A percentile compares a stretch with the other conserved stretches of the same genome.
phyloP scores from a whole-genome alignment of 1,284 basidiomycete species.

The Cutaneotrichosporon sp. region DNA sequence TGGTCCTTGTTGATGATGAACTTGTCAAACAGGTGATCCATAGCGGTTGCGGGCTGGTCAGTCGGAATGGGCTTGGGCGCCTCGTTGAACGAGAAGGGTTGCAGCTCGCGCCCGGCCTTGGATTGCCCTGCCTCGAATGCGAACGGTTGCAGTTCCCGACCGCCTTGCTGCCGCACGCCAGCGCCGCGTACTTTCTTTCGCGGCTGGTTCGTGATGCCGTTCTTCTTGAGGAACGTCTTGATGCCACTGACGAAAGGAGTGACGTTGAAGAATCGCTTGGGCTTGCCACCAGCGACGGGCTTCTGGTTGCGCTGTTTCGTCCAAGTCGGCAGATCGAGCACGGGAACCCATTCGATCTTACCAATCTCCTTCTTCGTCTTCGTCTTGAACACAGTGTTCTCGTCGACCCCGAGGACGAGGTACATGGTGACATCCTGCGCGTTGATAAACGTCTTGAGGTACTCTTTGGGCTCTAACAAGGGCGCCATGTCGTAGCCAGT shows the following conservation, averaged over 20 bases:
- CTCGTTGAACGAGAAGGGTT: constrained; percentile 42
- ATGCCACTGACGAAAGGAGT: constrained; percentile 81
- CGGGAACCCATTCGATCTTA: constrained; percentile 94
- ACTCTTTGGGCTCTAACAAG: constrained; percentile 67
- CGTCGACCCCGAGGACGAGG: constrained; percentile 85
- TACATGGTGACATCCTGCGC: constrained; percentile 88
- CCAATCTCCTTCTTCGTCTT: constrained; percentile 98
- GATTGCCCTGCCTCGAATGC: constrained; percentile 29
- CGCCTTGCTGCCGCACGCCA: constrained; percentile 6
- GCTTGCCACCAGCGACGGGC: constrained; percentile 38
- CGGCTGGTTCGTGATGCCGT: constrained; percentile 32
- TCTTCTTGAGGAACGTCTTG: constrained; percentile 41
- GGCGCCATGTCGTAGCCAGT: constrained; percentile 83
- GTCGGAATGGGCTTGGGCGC: background rate
- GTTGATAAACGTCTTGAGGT: constrained; percentile 82
- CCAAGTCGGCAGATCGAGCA: constrained; percentile 91
- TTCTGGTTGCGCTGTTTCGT: constrained; percentile 64
- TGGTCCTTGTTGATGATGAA: constrained; percentile 46
- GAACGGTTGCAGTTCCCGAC: constrained; percentile 41
- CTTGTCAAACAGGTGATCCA: constrained; percentile 43
- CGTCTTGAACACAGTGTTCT: constrained; percentile 86
- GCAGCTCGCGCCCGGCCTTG: constrained; percentile 29
- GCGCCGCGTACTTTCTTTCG: background rate
- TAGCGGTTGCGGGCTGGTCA: constrained; percentile 24
- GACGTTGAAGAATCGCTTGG: constrained; percentile 80